Evolutionary conservation across 495 filamentous ascomycete genomes (phyloP).

Genomic region (Tuber magnatum): DNA sequence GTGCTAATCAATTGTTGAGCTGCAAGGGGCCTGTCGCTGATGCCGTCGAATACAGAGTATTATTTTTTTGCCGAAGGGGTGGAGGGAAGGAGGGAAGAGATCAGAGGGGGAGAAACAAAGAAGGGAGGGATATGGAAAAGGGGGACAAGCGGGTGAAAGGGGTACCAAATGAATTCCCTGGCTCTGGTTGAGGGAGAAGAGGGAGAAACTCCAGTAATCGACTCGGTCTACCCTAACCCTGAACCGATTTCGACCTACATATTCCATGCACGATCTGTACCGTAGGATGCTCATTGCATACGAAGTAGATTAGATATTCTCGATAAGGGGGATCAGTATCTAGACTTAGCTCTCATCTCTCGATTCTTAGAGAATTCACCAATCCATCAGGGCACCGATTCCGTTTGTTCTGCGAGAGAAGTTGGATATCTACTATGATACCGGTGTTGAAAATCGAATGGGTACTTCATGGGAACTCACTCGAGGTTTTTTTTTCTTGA

Average conservation of each 20-base stretch:
- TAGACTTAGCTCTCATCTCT: neutral
- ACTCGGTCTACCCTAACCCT: constrained; percentile 1
- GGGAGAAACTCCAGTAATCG: neutral
- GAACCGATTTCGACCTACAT: constrained; percentile 4
- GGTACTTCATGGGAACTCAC: constrained; percentile 1
- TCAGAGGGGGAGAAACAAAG: neutral
- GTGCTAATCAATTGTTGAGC: neutral
- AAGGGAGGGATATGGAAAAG: neutral
- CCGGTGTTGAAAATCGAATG: neutral
- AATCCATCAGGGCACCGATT: constrained; percentile 1
- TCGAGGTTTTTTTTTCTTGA: neutral
- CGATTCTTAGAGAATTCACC: neutral
- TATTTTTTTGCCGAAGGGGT: neutral
- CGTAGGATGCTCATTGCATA: constrained; percentile 1
- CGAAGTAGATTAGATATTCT: neutral
- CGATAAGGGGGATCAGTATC: neutral
- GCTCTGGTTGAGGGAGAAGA: neutral
- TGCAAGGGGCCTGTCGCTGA: neutral
- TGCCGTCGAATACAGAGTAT: neutral
- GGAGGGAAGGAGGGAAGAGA: neutral
- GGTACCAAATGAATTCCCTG: neutral
- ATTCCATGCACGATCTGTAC: neutral
- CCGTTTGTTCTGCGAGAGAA: neutral
- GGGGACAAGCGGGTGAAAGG: neutral
- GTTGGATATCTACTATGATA: neutral